Conservation (phyloP, 208 protist genomes). For the Leishmania amazonensis region DNA sequence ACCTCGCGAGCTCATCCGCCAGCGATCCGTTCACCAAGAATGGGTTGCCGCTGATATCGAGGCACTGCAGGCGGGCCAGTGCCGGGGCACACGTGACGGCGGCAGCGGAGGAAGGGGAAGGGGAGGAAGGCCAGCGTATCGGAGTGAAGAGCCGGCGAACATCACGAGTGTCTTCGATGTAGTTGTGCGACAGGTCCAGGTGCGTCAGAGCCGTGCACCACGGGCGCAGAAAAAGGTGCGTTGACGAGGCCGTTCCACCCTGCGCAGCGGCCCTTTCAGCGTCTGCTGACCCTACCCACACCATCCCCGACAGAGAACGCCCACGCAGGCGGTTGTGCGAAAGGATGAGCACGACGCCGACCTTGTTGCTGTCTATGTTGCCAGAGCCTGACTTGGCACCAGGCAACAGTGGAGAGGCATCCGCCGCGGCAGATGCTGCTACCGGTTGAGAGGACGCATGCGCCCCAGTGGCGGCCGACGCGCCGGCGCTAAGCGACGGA, state of each 20-base stretch:
- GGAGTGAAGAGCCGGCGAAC: conserved; percentile 12
- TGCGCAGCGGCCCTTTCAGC: not conserved
- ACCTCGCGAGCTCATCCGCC: conserved; percentile 7
- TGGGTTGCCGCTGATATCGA: conserved; percentile 37
- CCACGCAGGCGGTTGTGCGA: conserved; percentile 27
- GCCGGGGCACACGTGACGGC: not conserved
- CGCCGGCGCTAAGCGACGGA: not conserved
- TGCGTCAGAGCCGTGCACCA: conserved; percentile 28
- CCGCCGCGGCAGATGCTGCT: not conserved
- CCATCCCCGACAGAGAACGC: conserved; percentile 1
- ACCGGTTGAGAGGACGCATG: not conserved
- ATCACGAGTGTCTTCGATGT: conserved; percentile 31
- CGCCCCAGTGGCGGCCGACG: no score
- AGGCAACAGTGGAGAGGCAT: not conserved
- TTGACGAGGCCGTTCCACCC: not conserved
- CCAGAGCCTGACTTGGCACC: not conserved
- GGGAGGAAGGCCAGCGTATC: conserved; percentile 1
- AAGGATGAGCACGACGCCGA: conserved; percentile 9
- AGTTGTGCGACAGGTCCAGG: conserved; percentile 42
- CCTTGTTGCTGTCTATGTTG: not conserved
- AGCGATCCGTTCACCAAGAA: conserved; percentile 42
- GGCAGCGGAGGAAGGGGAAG: not conserved
- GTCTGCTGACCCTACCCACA: conserved; percentile 1
- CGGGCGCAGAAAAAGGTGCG: conserved; percentile 8
- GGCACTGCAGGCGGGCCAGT: conserved; percentile 17